Percentiles rank a stretch among this genome's conserved stretches.
Evolutionary conservation across 805 yeast species (phyloP).

Genomic region (Yarrowia divulgata): DNA sequence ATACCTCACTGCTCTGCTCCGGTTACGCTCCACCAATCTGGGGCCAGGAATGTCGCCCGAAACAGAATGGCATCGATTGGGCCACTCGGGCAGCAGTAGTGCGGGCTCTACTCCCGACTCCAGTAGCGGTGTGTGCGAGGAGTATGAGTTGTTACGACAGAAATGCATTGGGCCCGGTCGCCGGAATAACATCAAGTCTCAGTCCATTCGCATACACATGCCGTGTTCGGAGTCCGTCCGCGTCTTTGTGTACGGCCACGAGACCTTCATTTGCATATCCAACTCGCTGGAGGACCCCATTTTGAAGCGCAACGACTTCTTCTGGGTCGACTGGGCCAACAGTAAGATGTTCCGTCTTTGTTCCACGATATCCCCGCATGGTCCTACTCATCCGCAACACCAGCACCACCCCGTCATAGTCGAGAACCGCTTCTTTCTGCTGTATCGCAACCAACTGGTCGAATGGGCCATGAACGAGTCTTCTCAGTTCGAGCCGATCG

Average conservation of each 20-base stretch:
- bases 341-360: constrained; percentile 19
- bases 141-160: constrained; percentile 13
- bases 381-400: constrained; percentile 21
- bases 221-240: constrained; percentile 19
- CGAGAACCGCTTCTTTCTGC: constrained; percentile 26
- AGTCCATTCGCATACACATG: constrained; percentile 31
- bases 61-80: constrained; percentile 12
- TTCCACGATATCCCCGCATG: constrained; percentile 28
- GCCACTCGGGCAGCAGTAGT: constrained; percentile 12
- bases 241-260: constrained; percentile 31
- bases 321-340: constrained; percentile 31
- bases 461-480: constrained; percentile 29
- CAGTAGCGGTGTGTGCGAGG: background rate
- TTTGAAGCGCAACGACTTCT: constrained; percentile 18
- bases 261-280: constrained; percentile 21
- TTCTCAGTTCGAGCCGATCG: constrained; percentile 13
- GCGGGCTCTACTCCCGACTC: constrained; percentile 14
- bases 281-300: constrained; percentile 21
- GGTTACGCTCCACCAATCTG: constrained; percentile 1
- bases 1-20: constrained; percentile 5
- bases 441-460: constrained; percentile 30
- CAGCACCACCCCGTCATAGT: constrained; percentile 27
- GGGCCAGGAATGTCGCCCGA: background rate
- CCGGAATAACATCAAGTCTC: background rate
- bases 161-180: constrained; percentile 30